Evolutionary conservation across 2,329 filamentous ascomycete species (phyloP).

Genomic region (Clonostachys byssicola): DNA sequence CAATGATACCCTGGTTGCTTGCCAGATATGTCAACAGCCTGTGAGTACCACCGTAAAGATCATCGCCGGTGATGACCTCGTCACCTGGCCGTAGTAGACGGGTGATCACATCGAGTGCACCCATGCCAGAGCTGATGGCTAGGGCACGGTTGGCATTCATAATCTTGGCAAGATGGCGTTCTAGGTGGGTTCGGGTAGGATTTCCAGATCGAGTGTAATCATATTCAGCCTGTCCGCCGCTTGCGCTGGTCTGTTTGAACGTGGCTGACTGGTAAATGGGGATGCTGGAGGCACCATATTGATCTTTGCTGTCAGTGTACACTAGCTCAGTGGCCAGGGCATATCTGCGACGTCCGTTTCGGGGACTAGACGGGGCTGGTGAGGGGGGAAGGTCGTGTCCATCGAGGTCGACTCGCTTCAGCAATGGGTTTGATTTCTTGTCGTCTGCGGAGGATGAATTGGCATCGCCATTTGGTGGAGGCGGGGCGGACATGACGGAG

Average conservation of each 20-base stretch:
- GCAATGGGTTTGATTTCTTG: slow-evolving; percentile 33
- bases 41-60: slow-evolving; percentile 94
- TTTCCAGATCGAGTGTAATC: slow-evolving; percentile 98
- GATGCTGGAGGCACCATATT: slow-evolving; percentile 94
- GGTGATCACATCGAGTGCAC: slow-evolving; percentile 92
- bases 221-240: slow-evolving; percentile 79
- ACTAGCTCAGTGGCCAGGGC: slow-evolving; percentile 94
- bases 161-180: slow-evolving; percentile 96
- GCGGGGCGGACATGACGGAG: slow-evolving; percentile 15
- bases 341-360: slow-evolving; percentile 77
- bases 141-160: slow-evolving; percentile 92
- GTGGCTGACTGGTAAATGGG: slow-evolving; percentile 98
- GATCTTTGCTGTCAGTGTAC: slow-evolving; percentile 92
- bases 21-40: slow-evolving; percentile 88
- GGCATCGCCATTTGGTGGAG: slow-evolving; percentile 13
- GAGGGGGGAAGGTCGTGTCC: slow-evolving; percentile 86
- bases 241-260: slow-evolving; percentile 86
- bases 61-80: slow-evolving; percentile 95
- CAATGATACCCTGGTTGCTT: slow-evolving; percentile 83
- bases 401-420: slow-evolving; percentile 70
- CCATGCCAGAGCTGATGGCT: slow-evolving; percentile 96
- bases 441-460: slow-evolving; percentile 8
- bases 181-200: slow-evolving; percentile 90
- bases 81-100: slow-evolving; percentile 87
- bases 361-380: slow-evolving; percentile 86